A percentile compares a stretch with the other conserved stretches of the same genome.
phyloP scores from a whole-genome alignment of 495 filamentous ascomycete genomes.

The Penicillium atrosanguineum region DNA sequence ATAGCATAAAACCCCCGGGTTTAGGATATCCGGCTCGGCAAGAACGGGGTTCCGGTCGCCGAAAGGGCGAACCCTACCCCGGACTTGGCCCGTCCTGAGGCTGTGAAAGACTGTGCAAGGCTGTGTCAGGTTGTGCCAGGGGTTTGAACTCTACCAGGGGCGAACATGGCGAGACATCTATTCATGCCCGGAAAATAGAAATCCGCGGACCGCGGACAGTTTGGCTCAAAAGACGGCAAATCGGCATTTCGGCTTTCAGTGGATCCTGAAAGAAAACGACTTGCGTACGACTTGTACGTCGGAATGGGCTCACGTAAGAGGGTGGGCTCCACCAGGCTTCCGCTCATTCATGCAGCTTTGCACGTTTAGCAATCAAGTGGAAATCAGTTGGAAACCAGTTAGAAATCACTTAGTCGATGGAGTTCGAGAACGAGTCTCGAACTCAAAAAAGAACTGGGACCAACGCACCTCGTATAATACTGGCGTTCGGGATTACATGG shows the following conservation, averaged over 20 bases:
- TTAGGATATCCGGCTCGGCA: conserved; percentile 18
- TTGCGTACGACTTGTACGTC: no score
- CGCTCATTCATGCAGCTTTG: not conserved
- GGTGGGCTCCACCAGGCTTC: not conserved
- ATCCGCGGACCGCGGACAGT: conserved; percentile 6
- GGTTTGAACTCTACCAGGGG: no score
- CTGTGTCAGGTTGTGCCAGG: not conserved
- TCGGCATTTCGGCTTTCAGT: conserved; percentile 21
- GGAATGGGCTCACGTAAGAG: no score
- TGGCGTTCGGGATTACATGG: not conserved
- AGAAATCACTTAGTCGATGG: not conserved
- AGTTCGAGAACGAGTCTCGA: not conserved
- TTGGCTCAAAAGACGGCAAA: conserved; percentile 9
- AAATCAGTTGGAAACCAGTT: not conserved
- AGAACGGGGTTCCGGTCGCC: conserved; percentile 20
- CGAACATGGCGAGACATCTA: not conserved
- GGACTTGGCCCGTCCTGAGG: conserved; percentile 6
- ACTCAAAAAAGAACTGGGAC: not conserved
- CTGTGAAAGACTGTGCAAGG: not conserved
- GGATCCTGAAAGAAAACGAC: not conserved
- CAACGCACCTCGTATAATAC: not conserved
- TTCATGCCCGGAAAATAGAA: not conserved
- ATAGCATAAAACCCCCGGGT: not conserved
- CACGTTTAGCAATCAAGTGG: no score
- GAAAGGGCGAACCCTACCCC: conserved; percentile 16